phyloP scores from a whole-genome alignment of 176 grass and related monocot genomes.

The Coix lacrymajobi region DNA sequence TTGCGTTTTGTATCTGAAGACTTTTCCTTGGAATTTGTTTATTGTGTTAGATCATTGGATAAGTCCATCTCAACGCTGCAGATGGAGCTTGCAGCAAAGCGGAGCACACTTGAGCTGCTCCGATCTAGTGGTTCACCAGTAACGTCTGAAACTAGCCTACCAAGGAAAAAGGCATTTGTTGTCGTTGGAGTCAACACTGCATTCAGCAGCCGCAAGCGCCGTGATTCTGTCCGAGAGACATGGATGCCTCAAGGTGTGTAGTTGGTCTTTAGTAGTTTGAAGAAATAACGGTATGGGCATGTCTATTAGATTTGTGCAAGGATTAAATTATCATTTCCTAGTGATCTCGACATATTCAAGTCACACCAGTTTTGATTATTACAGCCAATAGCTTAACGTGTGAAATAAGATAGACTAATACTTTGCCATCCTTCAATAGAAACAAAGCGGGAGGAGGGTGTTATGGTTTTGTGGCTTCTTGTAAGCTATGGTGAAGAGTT shows the following conservation, averaged over 20 bases:
- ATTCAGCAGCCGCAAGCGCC: constrained; percentile 87
- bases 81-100: constrained; percentile 89
- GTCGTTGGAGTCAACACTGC: constrained; percentile 92
- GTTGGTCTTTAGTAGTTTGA: background rate
- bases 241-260: constrained; percentile 97
- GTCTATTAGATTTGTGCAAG: constrained; percentile 10
- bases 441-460: background rate
- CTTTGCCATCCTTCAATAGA: background rate
- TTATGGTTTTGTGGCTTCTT: background rate
- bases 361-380: background rate
- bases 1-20: constrained; percentile 25
- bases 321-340: constrained; percentile 15
- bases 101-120: constrained; percentile 55
- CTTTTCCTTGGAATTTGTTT: constrained; percentile 21
- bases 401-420: background rate
- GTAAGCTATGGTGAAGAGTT: background rate
- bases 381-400: background rate
- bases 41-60: constrained; percentile 80
- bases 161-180: constrained; percentile 76
- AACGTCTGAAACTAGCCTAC: constrained; percentile 28
- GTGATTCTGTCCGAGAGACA: constrained; percentile 84
- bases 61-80: constrained; percentile 96
- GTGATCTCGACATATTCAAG: background rate
- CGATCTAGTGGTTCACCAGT: constrained; percentile 43
- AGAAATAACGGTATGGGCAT: constrained; percentile 12